Percentiles rank a stretch among this genome's conserved stretches.
phyloP scores from a whole-genome alignment of 805 yeast genomes.

The Saccharomycopsis selenospora region DNA sequence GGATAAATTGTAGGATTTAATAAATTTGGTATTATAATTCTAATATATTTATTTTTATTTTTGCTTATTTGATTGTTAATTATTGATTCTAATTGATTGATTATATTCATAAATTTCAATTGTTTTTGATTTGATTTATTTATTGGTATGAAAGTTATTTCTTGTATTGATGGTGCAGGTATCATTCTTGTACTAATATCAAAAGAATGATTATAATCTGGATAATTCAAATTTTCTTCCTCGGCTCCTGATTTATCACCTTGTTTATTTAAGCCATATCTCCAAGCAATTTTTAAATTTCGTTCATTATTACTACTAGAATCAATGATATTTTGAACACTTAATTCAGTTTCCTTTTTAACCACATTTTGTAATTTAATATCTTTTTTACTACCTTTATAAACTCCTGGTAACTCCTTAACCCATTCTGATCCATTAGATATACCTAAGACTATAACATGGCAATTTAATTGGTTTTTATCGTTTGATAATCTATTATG shows the following conservation, averaged over 20 bases:
- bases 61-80: conserved; percentile 31
- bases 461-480: conserved; percentile 5
- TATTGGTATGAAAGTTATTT: conserved; percentile 40
- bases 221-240: conserved; percentile 32
- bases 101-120: conserved; percentile 21
- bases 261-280: conserved; percentile 55
- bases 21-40: conserved; percentile 70
- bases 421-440: conserved; percentile 39
- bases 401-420: conserved; percentile 67
- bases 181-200: conserved; percentile 66
- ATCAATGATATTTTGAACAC: conserved; percentile 59
- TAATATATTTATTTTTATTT: conserved; percentile 38
- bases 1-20: conserved; percentile 71
- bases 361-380: conserved; percentile 52
- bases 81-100: conserved; percentile 38
- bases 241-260: conserved; percentile 24
- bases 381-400: conserved; percentile 60
- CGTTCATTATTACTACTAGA: conserved; percentile 23
- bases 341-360: conserved; percentile 53
- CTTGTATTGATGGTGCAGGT: conserved; percentile 60
- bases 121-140: conserved; percentile 14
- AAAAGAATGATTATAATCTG: conserved; percentile 56
- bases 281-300: conserved; percentile 88
- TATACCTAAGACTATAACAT: conserved; percentile 15
- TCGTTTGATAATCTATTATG: conserved; percentile 45